Percentiles rank a stretch among this genome's conserved stretches.
Conservation (phyloP, 805 yeast species). For the Saturnispora sekii region DNA sequence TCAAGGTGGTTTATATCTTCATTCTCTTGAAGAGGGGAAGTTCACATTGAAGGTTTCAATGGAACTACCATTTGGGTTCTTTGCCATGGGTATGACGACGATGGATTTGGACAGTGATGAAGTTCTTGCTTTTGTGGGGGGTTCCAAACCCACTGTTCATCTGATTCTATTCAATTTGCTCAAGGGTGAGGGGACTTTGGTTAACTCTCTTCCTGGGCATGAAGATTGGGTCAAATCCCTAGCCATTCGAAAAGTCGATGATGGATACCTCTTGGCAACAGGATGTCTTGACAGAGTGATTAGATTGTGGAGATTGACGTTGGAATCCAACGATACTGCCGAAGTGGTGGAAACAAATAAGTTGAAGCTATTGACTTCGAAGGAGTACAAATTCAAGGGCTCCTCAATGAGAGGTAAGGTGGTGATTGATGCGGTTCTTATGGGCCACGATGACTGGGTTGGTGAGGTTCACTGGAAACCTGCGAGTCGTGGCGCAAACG, state of each 20-base stretch:
- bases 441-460: slow-evolving; percentile 99
- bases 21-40: slow-evolving; percentile 30
- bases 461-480: slow-evolving; percentile 72
- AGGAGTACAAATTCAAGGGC: slow-evolving; percentile 51
- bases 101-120: slow-evolving; percentile 24
- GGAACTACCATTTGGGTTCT: slow-evolving; percentile 34
- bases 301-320: slow-evolving; percentile 72
- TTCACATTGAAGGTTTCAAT: slow-evolving; percentile 28
- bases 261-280: slow-evolving; percentile 57
- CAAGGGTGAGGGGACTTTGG: slow-evolving; percentile 22
- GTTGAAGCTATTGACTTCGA: slow-evolving; percentile 54
- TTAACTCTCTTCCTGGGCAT: slow-evolving; percentile 70
- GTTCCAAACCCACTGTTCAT: slow-evolving; percentile 47
- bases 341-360: slow-evolving; percentile 32
- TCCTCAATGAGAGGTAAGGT: slow-evolving; percentile 37
- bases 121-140: slow-evolving; percentile 59
- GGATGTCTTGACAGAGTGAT: slow-evolving; percentile 93
- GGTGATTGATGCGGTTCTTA: slow-evolving; percentile 81
- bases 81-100: slow-evolving; percentile 34
- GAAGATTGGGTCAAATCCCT: slow-evolving; percentile 92
- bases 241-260: slow-evolving; percentile 38
- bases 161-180: slow-evolving; percentile 22
- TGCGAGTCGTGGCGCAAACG: too few relatives aligned
- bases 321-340: slow-evolving; percentile 48
- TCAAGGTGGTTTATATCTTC: slow-evolving; percentile 45